Evolutionary conservation across 192 early-diverging fungal species (phyloP).

Genomic region (Phlyctochytrium bullatum): DNA sequence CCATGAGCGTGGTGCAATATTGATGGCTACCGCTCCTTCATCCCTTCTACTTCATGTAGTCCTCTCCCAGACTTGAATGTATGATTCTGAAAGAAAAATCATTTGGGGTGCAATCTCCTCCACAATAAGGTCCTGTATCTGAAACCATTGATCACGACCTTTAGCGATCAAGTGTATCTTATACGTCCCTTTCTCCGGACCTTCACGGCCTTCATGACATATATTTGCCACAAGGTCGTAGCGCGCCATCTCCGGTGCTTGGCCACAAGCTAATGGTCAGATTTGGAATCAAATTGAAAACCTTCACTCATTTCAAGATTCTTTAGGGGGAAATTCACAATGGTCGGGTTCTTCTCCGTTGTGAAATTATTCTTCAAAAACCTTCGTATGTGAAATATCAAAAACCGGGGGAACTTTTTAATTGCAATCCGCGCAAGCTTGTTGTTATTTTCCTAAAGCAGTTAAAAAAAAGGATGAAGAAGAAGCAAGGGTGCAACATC

Average conservation of each 20-base stretch:
- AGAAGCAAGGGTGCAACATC: no score
- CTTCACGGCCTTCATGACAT: slow-evolving; percentile 79
- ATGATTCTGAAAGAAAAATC: slow-evolving; percentile 89
- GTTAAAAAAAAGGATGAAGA: background rate
- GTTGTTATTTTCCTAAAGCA: slow-evolving; percentile 9
- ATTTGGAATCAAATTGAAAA: slow-evolving; percentile 34
- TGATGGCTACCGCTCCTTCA: no score
- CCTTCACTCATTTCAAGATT: slow-evolving; percentile 81
- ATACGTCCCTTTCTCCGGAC: slow-evolving; percentile 68
- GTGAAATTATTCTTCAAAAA: slow-evolving; percentile 83
- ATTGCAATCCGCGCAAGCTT: slow-evolving; percentile 69
- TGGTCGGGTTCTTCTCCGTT: slow-evolving; percentile 92
- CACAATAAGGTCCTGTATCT: slow-evolving; percentile 90
- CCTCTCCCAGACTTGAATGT: slow-evolving; percentile 72
- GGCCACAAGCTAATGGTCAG: slow-evolving; percentile 4
- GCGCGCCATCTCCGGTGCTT: slow-evolving; percentile 39
- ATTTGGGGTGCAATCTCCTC: slow-evolving; percentile 92
- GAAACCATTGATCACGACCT: slow-evolving; percentile 88
- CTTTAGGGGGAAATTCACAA: slow-evolving; percentile 91
- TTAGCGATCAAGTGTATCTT: slow-evolving; percentile 76
- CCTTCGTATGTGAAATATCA: slow-evolving; percentile 89
- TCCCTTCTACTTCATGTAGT: no score
- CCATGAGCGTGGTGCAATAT: no score
- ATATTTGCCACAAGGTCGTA: slow-evolving; percentile 93
- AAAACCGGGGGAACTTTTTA: slow-evolving; percentile 72